phyloP scores from a whole-genome alignment of 176 grass and related monocot genomes.

The Dendrocalamus sinicus region DNA sequence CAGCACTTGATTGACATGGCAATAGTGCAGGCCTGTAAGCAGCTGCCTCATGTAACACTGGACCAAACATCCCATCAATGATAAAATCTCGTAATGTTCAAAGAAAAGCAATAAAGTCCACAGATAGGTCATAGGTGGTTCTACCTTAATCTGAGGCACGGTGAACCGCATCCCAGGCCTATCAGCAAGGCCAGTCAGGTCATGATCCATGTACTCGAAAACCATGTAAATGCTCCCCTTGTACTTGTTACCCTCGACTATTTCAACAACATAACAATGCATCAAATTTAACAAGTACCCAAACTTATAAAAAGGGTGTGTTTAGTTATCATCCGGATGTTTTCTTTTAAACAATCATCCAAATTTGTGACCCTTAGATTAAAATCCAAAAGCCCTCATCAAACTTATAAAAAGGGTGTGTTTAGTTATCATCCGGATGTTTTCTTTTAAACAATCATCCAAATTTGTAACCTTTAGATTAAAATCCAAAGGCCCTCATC shows the following conservation, averaged over 20 bases:
- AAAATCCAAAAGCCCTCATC: too few species aligned
- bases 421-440: too few species aligned
- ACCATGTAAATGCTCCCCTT: slow-evolving; percentile 92
- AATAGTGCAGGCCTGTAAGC: slow-evolving; percentile 93
- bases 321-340: too few species aligned
- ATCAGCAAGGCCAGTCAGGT: slow-evolving; percentile 81
- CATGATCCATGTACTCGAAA: slow-evolving; percentile 94
- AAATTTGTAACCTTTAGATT: too few species aligned
- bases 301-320: background rate
- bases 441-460: too few species aligned
- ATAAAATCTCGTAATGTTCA: slow-evolving; percentile 28
- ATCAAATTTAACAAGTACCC: slow-evolving; percentile 13
- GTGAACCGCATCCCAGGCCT: slow-evolving; percentile 79
- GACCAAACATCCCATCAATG: background rate
- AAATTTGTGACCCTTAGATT: too few species aligned
- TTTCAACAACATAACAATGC: slow-evolving; percentile 5
- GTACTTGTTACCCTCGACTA: slow-evolving; percentile 72
- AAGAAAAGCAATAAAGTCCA: background rate
- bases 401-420: too few species aligned
- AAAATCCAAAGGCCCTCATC: too few species aligned
- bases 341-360: too few species aligned
- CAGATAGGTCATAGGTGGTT: slow-evolving; percentile 20
- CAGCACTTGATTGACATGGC: slow-evolving; percentile 92
- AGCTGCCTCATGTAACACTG: slow-evolving; percentile 92
- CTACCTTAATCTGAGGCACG: slow-evolving; percentile 90